These are phyloP conservation scores for Clavaria fumosa DNA, from an alignment of 768 basidiomycete species.

Conservation along the genomic window DNA sequence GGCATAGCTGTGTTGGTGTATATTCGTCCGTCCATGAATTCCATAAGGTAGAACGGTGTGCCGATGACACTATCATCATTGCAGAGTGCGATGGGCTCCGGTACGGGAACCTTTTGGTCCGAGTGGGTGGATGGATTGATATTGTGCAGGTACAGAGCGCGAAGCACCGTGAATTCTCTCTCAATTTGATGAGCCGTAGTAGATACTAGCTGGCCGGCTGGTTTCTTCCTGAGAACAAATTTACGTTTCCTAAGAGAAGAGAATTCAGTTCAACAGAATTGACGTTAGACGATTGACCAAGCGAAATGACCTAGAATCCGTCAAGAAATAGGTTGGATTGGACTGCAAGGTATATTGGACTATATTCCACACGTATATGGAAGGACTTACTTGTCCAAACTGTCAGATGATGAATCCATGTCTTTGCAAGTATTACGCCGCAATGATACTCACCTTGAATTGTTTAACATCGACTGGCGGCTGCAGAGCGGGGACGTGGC, in stretches of 20 bases:
- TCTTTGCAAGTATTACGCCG: no score
- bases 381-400: conserved; percentile 87
- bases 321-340: conserved; percentile 93
- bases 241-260: conserved; percentile 42
- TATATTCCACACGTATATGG: no score
- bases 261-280: no score
- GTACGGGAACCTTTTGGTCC: conserved; percentile 59
- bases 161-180: conserved; percentile 75
- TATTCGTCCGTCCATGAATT: conserved; percentile 86
- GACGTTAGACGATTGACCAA: no score
- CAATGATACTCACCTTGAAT: conserved; percentile 80
- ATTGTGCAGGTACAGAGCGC: conserved; percentile 67
- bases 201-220: conserved; percentile 73
- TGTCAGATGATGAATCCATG: no score
- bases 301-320: conserved; percentile 60
- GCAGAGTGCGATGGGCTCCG: conserved; percentile 71
- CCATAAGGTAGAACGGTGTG: conserved; percentile 93
- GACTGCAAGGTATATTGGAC: conserved; percentile 44
- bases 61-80: conserved; percentile 66
- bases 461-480: conserved; percentile 73
- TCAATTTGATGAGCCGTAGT: conserved; percentile 92
- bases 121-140: conserved; percentile 31
- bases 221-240: conserved; percentile 88
- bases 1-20: conserved; percentile 77
- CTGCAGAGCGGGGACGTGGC: conserved; percentile 36